A percentile compares a stretch with the other conserved stretches of the same genome.
These are phyloP conservation scores for Botrytis deweyae DNA, from an alignment of 2,329 filamentous ascomycete species.

Conservation along the genomic window DNA sequence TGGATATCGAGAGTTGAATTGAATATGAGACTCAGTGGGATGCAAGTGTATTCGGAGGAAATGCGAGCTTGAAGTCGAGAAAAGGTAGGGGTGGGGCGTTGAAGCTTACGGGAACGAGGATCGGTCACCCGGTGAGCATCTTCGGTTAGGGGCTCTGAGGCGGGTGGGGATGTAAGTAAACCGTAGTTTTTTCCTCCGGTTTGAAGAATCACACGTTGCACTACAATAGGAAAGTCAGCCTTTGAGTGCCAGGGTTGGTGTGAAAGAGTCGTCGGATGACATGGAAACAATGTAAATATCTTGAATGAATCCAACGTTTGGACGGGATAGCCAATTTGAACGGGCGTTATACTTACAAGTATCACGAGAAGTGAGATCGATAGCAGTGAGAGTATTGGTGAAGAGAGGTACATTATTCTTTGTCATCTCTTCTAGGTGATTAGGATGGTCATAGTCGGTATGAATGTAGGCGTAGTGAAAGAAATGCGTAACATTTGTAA, in stretches of 20 bases:
- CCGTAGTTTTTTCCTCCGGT: conserved; percentile 17
- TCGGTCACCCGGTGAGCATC: conserved; percentile 5
- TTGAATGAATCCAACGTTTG: neutral
- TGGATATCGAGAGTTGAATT: neutral
- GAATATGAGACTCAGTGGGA: neutral
- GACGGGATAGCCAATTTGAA: neutral
- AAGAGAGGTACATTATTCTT: conserved; percentile 14
- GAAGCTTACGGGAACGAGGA: neutral
- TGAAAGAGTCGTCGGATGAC: neutral
- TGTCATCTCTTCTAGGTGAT: neutral
- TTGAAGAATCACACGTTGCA: conserved; percentile 12
- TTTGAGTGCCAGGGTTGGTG: neutral
- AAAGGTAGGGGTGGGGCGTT: too few relatives aligned
- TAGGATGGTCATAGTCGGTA: neutral
- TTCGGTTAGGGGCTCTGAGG: neutral
- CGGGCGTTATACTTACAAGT: neutral
- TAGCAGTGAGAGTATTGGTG: neutral
- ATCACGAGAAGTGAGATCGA: neutral
- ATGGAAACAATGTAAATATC: neutral
- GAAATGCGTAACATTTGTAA: conserved; percentile 14
- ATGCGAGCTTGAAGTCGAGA: neutral
- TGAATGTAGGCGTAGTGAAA: conserved; percentile 18
- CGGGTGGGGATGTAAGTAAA: neutral
- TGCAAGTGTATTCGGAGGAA: too few relatives aligned
- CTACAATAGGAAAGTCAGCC: neutral